Evolutionary conservation across 768 basidiomycete genomes (phyloP).

Genomic region (Strobilomyces echinocephalus): DNA sequence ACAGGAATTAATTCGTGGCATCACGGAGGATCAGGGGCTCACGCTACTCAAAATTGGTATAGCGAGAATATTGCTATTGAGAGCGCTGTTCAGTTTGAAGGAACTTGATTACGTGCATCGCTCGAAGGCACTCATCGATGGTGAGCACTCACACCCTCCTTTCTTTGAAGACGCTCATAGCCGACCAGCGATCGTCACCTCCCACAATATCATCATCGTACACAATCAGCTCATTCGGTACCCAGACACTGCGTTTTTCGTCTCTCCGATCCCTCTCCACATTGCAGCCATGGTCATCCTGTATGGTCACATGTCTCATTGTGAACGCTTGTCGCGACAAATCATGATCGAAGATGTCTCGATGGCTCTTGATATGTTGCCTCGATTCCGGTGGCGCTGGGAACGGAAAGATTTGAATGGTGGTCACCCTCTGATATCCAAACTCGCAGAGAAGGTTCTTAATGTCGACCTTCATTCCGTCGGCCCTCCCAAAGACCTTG

Average conservation of each 20-base stretch:
- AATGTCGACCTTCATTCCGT: slow-evolving; percentile 64
- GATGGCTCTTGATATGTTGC: slow-evolving; percentile 84
- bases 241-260: slow-evolving; percentile 85
- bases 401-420: slow-evolving; percentile 78
- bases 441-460: slow-evolving; percentile 77
- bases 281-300: slow-evolving; percentile 90
- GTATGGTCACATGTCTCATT: slow-evolving; percentile 79
- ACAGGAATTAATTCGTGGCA: slow-evolving; percentile 61
- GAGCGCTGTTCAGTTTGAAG: slow-evolving; percentile 75
- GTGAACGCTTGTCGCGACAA: slow-evolving; percentile 57
- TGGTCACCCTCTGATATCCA: slow-evolving; percentile 78
- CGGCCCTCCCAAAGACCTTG: slow-evolving; percentile 34
- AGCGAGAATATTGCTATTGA: slow-evolving; percentile 67
- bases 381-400: slow-evolving; percentile 90
- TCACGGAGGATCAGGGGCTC: slow-evolving; percentile 77
- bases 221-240: slow-evolving; percentile 80
- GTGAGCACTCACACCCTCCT: slow-evolving; percentile 36
- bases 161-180: slow-evolving; percentile 5
- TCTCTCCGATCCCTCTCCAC: slow-evolving; percentile 83
- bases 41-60: slow-evolving; percentile 83
- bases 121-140: slow-evolving; percentile 71
- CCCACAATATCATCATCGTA: slow-evolving; percentile 82
- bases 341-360: slow-evolving; percentile 78
- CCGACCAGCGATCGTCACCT: slow-evolving; percentile 67
- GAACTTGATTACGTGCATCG: slow-evolving; percentile 63